Conservation (phyloP, 2,329 filamentous ascomycete species). For the Cordyceps tenuipes region DNA sequence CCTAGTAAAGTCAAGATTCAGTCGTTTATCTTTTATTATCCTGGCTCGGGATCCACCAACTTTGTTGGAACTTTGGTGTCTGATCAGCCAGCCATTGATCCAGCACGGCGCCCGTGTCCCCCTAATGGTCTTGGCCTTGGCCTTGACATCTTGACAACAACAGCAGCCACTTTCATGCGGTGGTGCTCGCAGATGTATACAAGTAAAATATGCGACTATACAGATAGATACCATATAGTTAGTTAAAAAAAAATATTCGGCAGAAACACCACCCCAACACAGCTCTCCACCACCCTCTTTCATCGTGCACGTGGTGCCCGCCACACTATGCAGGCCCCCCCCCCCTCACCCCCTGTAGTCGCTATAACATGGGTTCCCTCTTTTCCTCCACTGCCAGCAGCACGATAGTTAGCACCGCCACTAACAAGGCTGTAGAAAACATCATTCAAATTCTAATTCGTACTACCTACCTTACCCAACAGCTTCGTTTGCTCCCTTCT, state of each 20-base stretch:
- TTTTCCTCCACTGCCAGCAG: neutral
- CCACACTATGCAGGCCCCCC: neutral
- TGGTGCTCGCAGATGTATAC: too few species aligned
- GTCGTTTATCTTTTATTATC: neutral
- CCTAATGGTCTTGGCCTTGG: too few species aligned
- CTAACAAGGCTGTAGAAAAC: neutral
- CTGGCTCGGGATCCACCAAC: neutral
- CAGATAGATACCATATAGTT: neutral
- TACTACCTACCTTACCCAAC: neutral
- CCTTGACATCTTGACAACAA: too few species aligned
- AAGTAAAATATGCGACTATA: neutral
- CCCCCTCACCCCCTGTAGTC: neutral
- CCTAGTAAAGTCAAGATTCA: neutral
- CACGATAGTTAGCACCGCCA: neutral
- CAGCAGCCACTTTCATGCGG: neutral
- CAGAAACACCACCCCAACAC: neutral
- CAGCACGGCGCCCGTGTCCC: too few species aligned
- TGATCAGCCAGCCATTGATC: too few species aligned
- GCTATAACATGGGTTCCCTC: neutral
- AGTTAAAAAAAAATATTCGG: neutral
- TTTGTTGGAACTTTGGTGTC: neutral
- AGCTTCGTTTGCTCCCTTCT: neutral
- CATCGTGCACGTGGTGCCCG: neutral
- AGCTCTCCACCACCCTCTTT: neutral
- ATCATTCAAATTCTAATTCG: neutral